A percentile compares a stretch with the other conserved stretches of the same genome.
Evolutionary conservation across 176 grass and related monocot genomes (phyloP).

Genomic region (Poa annua): DNA sequence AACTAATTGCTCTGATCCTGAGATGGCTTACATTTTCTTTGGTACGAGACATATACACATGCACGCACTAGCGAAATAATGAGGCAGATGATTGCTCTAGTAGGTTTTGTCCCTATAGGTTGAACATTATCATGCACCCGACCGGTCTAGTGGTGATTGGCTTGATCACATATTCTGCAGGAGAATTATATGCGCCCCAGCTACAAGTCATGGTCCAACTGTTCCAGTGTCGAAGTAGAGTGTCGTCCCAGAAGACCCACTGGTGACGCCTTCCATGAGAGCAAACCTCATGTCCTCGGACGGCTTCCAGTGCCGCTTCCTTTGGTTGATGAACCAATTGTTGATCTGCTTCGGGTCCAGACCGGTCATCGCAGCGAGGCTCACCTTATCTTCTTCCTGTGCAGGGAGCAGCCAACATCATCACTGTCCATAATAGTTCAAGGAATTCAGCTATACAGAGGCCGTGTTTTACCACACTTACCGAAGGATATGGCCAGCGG

Average conservation of each 20-base stretch:
- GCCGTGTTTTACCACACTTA: slow-evolving; percentile 17
- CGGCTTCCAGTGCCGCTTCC: slow-evolving; percentile 58
- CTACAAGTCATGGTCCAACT: slow-evolving; percentile 55
- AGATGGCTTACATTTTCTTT: slow-evolving; percentile 40
- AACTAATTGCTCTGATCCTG: neutral
- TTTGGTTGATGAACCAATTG: slow-evolving; percentile 13
- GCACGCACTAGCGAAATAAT: slow-evolving; percentile 39
- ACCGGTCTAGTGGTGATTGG: neutral
- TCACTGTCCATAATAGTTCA: neutral
- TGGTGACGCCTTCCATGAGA: slow-evolving; percentile 75
- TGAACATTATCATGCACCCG: slow-evolving; percentile 8
- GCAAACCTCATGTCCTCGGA: slow-evolving; percentile 90
- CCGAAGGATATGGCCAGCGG: slow-evolving; percentile 93
- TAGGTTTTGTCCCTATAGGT: slow-evolving; percentile 24
- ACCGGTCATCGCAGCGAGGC: slow-evolving; percentile 70
- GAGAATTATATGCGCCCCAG: neutral
- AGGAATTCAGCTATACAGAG: neutral
- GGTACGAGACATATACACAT: slow-evolving; percentile 48
- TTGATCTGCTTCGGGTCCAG: slow-evolving; percentile 93
- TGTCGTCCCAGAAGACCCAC: slow-evolving; percentile 73
- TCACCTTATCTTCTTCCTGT: slow-evolving; percentile 94
- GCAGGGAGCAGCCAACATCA: neutral
- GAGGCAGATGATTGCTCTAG: slow-evolving; percentile 9
- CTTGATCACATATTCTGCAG: neutral
- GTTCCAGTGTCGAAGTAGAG: slow-evolving; percentile 87